These are phyloP conservation scores for Tuber aestivum DNA, from an alignment of 495 filamentous ascomycete species.

Conservation along the genomic window DNA sequence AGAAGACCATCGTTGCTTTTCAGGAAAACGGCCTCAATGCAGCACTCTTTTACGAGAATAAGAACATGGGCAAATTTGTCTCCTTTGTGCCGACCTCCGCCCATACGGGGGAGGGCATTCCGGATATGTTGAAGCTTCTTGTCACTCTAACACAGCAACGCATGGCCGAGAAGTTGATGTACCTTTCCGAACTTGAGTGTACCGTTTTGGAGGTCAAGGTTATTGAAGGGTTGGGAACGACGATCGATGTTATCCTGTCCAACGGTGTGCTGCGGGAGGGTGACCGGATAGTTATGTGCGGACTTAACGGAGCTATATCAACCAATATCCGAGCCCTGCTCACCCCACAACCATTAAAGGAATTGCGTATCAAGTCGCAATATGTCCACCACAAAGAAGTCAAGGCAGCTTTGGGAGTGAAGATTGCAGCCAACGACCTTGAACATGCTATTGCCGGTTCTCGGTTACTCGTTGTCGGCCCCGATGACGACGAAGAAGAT, in stretches of 20 bases:
- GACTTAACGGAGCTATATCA: conserved; percentile 84
- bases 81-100: conserved; percentile 95
- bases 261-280: conserved; percentile 95
- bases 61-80: conserved; percentile 86
- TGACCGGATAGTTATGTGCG: conserved; percentile 89
- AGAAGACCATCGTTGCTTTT: conserved; percentile 88
- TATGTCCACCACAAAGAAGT: conserved; percentile 99
- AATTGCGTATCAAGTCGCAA: conserved; percentile 83
- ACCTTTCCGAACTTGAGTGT: conserved; percentile 92
- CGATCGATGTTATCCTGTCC: conserved; percentile 93
- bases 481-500: conserved; percentile 93
- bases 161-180: conserved; percentile 98
- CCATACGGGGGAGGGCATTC: conserved; percentile 96
- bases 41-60: conserved; percentile 94
- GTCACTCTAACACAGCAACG: conserved; percentile 88
- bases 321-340: conserved; percentile 96
- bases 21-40: conserved; percentile 97
- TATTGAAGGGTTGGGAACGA: conserved; percentile 96
- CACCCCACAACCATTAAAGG: conserved; percentile 89
- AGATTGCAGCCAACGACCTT: conserved; percentile 93
- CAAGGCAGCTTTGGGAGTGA: conserved; percentile 96
- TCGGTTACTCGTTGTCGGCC: conserved; percentile 83
- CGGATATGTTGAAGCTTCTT: conserved; percentile 97
- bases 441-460: conserved; percentile 97
- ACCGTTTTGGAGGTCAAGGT: conserved; percentile 99